A percentile compares a stretch with the other conserved stretches of the same genome.
Evolutionary conservation across 73 alveolate species (phyloP).

Genomic region (Symbiodinium natans): DNA sequence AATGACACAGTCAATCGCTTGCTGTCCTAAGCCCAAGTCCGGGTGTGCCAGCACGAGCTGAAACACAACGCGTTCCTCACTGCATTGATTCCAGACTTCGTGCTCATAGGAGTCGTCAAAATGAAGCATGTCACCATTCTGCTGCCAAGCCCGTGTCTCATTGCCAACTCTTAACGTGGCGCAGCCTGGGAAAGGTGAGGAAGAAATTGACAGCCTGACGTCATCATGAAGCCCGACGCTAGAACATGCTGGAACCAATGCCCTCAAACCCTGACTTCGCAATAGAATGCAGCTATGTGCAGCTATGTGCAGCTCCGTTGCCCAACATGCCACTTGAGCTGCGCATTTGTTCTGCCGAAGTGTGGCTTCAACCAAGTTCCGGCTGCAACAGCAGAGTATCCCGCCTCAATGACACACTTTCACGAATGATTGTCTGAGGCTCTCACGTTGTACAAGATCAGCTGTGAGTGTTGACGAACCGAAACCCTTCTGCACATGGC

Average conservation of each 20-base stretch:
- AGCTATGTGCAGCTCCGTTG: not conserved
- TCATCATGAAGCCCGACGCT: too few relatives aligned
- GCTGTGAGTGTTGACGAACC: too few relatives aligned
- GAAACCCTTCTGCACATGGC: too few relatives aligned
- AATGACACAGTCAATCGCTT: not conserved
- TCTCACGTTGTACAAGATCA: too few relatives aligned
- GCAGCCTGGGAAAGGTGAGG: not conserved
- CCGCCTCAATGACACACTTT: not conserved
- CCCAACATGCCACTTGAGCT: conserved; percentile 88
- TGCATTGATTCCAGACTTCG: conserved; percentile 49
- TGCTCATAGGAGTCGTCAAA: conserved; percentile 83
- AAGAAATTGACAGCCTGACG: conserved; percentile 46
- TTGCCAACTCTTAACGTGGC: conserved; percentile 45
- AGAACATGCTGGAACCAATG: not conserved
- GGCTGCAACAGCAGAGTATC: conserved; percentile 33
- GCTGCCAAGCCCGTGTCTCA: not conserved
- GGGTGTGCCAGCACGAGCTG: conserved; percentile 65
- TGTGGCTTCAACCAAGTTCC: conserved; percentile 59
- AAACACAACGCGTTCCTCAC: conserved; percentile 46
- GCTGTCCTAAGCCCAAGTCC: not conserved
- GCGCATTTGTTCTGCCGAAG: conserved; percentile 52
- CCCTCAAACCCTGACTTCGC: not conserved
- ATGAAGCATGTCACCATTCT: not conserved
- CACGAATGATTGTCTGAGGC: too few relatives aligned
- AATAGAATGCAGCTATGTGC: not conserved